Conservation (phyloP, 164 flowering plant genomes). For the Kalanchoe fedtschenkoi region DNA sequence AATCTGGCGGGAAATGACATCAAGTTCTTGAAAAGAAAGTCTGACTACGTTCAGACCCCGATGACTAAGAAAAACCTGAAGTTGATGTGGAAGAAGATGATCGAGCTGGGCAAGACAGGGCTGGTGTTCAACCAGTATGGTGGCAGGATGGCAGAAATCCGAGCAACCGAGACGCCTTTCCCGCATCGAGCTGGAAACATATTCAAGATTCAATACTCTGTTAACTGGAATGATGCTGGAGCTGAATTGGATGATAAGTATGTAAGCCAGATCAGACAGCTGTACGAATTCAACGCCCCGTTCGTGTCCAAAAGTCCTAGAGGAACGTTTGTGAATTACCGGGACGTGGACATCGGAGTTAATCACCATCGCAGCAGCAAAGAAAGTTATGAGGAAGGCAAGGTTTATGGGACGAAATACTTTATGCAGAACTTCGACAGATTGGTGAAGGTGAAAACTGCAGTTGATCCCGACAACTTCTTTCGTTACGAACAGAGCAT, state of each 20-base stretch:
- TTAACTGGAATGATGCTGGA: background rate
- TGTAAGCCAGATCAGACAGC: background rate
- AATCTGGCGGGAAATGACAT: background rate
- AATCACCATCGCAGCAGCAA: background rate
- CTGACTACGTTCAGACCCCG: constrained; percentile 10
- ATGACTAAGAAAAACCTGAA: background rate
- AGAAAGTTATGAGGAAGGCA: constrained; percentile 3
- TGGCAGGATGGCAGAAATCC: constrained; percentile 6
- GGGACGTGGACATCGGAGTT: constrained; percentile 7
- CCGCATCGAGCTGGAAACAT: constrained; percentile 8
- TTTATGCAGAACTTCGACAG: constrained; percentile 6
- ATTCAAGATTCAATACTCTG: constrained; percentile 7
- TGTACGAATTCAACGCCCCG: background rate
- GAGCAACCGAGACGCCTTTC: background rate
- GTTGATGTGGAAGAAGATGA: constrained; percentile 6
- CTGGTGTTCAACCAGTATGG: constrained; percentile 5
- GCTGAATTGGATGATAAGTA: background rate
- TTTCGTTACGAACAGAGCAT: constrained; percentile 7
- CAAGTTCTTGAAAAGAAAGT: constrained; percentile 11
- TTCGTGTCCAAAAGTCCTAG: constrained; percentile 8
- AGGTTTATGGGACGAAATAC: background rate
- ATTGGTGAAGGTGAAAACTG: constrained; percentile 4
- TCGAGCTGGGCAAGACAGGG: background rate
- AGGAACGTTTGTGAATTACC: constrained; percentile 1
- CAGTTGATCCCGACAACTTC: constrained; percentile 4